These are phyloP conservation scores for Neurospora sp. DNA, from an alignment of 495 filamentous ascomycete genomes.

Conservation along the genomic window DNA sequence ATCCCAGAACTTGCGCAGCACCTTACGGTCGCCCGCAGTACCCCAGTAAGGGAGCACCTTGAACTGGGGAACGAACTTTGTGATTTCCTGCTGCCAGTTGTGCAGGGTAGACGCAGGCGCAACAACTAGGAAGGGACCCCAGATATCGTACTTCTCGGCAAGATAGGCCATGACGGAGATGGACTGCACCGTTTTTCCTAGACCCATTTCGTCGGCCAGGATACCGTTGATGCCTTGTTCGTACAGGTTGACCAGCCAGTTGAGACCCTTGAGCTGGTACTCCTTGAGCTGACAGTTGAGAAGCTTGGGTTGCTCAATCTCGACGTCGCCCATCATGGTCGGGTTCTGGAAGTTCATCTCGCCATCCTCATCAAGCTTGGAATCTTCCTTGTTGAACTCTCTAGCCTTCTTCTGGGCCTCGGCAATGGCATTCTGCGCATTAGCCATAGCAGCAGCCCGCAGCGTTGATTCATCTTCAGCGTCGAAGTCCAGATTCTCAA, in stretches of 20 bases:
- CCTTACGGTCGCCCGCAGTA: slow-evolving; percentile 85
- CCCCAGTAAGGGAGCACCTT: slow-evolving; percentile 98
- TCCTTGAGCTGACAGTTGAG: slow-evolving; percentile 91
- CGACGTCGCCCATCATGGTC: slow-evolving; percentile 82
- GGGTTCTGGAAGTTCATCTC: slow-evolving; percentile 99
- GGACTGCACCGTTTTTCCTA: slow-evolving; percentile 96
- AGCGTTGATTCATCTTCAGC: slow-evolving; percentile 81
- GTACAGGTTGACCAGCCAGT: slow-evolving; percentile 98
- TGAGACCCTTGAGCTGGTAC: slow-evolving; percentile 96
- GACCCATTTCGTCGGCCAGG: slow-evolving; percentile 97
- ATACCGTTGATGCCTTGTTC: slow-evolving; percentile 99
- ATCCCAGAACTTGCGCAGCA: slow-evolving; percentile 97
- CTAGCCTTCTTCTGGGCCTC: slow-evolving; percentile 89
- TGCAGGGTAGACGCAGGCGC: slow-evolving; percentile 93
- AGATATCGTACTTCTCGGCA: slow-evolving; percentile 93
- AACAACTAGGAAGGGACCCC: slow-evolving; percentile 96
- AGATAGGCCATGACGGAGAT: slow-evolving; percentile 99
- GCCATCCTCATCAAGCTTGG: slow-evolving; percentile 64
- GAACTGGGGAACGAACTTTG: slow-evolving; percentile 83
- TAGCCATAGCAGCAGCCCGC: slow-evolving; percentile 77
- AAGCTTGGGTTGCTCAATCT: slow-evolving; percentile 90
- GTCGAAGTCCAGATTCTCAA: slow-evolving; percentile 93
- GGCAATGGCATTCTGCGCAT: slow-evolving; percentile 92
- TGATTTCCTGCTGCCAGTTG: slow-evolving; percentile 99
- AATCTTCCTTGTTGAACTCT: slow-evolving; percentile 69